Percentiles rank a stretch among this genome's conserved stretches.
Conservation (phyloP, 2,329 filamentous ascomycete species). For the Claviceps capensis region DNA sequence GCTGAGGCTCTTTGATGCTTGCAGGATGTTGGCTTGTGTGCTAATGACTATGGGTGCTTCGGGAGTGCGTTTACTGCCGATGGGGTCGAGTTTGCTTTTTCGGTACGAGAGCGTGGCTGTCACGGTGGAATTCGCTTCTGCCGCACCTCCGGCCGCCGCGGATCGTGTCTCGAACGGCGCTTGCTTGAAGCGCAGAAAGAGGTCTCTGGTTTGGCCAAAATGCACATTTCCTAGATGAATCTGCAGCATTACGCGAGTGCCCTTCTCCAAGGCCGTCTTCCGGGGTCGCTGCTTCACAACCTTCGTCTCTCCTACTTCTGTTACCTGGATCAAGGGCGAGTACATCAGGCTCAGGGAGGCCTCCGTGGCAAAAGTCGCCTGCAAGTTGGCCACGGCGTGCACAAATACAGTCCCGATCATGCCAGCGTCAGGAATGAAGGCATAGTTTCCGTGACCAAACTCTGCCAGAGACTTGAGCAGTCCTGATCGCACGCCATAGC, state of each 20-base stretch:
- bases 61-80: not conserved
- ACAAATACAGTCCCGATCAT: constrained; percentile 52
- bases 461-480: constrained; percentile 48
- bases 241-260: not conserved
- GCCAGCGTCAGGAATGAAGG: constrained; percentile 47
- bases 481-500: constrained; percentile 24
- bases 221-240: constrained; percentile 33
- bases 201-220: constrained; percentile 46
- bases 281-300: not conserved
- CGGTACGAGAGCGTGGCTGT: not conserved
- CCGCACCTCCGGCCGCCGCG: not conserved
- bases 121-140: not conserved
- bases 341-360: constrained; percentile 30
- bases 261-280: not conserved
- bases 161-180: not conserved
- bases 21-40: not conserved
- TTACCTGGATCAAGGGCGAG: constrained; percentile 20
- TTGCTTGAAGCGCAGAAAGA: constrained; percentile 28
- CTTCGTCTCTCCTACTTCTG: constrained; percentile 12
- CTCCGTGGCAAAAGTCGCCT: constrained; percentile 40
- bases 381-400: constrained; percentile 47
- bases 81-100: not conserved
- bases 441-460: constrained; percentile 40
- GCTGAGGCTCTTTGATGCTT: constrained; percentile 12
- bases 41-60: not conserved